Conservation (phyloP, 805 yeast species). For the Pichia manshurica region DNA sequence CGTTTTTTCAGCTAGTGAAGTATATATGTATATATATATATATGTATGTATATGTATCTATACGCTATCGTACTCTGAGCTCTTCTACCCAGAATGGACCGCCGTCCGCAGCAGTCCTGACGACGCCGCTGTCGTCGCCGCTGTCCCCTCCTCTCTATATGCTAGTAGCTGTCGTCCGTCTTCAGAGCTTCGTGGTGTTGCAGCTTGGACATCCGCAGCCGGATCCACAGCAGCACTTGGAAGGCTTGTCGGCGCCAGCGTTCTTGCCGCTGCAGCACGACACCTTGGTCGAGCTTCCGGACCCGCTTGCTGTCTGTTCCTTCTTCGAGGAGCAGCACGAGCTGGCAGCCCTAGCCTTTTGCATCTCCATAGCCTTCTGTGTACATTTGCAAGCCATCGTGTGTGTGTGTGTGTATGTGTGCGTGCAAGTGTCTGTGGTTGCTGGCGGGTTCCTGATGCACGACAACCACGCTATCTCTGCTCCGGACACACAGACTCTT, state of each 20-base stretch:
- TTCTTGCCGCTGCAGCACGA: slow-evolving; percentile 26
- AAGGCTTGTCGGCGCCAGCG: slow-evolving; percentile 12
- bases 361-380: slow-evolving; percentile 11
- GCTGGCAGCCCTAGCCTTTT: neutral
- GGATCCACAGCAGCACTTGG: slow-evolving; percentile 31
- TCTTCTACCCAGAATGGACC: too few relatives aligned
- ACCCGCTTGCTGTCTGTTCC: slow-evolving; percentile 6
- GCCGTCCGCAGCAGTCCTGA: too few relatives aligned
- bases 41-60: too few relatives aligned
- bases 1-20: too few relatives aligned
- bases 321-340: slow-evolving; percentile 1
- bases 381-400: slow-evolving; percentile 26
- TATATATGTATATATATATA: too few relatives aligned
- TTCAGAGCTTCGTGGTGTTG: slow-evolving; percentile 33
- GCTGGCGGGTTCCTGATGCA: too few relatives aligned
- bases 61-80: too few relatives aligned
- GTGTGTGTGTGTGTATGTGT: slow-evolving; percentile 3
- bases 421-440: neutral
- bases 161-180: too few relatives aligned
- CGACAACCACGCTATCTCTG: too few relatives aligned
- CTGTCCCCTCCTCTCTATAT: too few relatives aligned
- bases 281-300: neutral
- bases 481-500: too few relatives aligned
- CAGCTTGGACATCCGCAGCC: slow-evolving; percentile 33
- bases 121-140: too few relatives aligned